Conservation (phyloP, 2,329 filamentous ascomycete species). For the Acrocalymma vagum region DNA sequence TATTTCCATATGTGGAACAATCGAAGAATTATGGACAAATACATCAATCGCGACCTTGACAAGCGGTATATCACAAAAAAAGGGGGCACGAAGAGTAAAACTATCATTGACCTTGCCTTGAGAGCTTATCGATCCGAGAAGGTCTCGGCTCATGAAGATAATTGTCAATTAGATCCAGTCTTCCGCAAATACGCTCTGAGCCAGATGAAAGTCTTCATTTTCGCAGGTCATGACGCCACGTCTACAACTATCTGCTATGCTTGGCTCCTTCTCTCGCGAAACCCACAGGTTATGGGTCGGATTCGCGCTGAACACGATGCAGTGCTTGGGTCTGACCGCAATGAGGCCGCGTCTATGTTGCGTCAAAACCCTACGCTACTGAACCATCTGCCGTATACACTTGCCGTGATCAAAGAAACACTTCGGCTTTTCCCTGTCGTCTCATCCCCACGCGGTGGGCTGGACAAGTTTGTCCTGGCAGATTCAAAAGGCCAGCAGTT, state of each 20-base stretch:
- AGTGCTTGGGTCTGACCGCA: slow-evolving; percentile 32
- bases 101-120: slow-evolving; percentile 12
- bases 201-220: slow-evolving; percentile 41
- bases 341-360: slow-evolving; percentile 5
- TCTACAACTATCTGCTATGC: slow-evolving; percentile 35
- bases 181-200: slow-evolving; percentile 26
- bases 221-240: slow-evolving; percentile 42
- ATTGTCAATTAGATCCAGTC: slow-evolving; percentile 10
- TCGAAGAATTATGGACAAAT: slow-evolving; percentile 16
- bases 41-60: slow-evolving; percentile 10
- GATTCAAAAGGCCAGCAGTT: slow-evolving; percentile 11
- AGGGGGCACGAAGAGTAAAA: slow-evolving; percentile 2
- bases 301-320: slow-evolving; percentile 37
- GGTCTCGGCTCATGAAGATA: background rate
- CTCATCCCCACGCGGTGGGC: slow-evolving; percentile 31
- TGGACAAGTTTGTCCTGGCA: slow-evolving; percentile 3
- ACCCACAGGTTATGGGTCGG: slow-evolving; percentile 28
- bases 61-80: slow-evolving; percentile 2
- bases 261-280: slow-evolving; percentile 25
- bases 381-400: slow-evolving; percentile 35
- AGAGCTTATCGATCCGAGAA: slow-evolving; percentile 4
- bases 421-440: slow-evolving; percentile 40
- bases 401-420: slow-evolving; percentile 45
- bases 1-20: slow-evolving; percentile 17
- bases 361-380: slow-evolving; percentile 25